These are phyloP conservation scores for Russula emetica DNA, from an alignment of 768 basidiomycete species.

Conservation along the genomic window DNA sequence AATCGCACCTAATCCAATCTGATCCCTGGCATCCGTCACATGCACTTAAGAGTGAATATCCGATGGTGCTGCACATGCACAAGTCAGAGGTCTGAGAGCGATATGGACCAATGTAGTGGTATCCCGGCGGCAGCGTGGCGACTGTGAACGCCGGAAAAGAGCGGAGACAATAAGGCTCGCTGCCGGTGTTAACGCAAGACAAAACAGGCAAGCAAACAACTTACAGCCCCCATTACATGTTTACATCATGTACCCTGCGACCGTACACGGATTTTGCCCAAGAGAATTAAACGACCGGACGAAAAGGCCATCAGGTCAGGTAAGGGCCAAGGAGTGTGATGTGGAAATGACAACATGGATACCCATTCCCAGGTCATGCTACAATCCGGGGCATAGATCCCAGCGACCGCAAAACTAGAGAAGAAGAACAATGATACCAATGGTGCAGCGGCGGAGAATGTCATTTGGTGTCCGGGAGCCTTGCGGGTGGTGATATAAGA, in stretches of 20 bases:
- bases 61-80: conserved; percentile 6
- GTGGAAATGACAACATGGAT: neutral
- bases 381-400: neutral
- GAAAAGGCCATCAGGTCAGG: neutral
- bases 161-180: neutral
- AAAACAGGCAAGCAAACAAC: neutral
- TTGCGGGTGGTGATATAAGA: neutral
- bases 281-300: neutral
- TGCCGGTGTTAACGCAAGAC: no score
- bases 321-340: neutral
- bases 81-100: neutral
- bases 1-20: neutral
- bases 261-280: neutral
- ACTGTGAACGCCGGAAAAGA: neutral
- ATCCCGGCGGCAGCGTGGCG: neutral
- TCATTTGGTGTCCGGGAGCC: neutral
- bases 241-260: neutral
- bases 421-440: neutral
- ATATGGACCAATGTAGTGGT: neutral
- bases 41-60: neutral
- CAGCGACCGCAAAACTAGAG: neutral
- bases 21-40: conserved; percentile 2
- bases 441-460: neutral
- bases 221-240: neutral
- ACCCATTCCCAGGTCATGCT: neutral